Evolutionary conservation across 768 basidiomycete genomes (phyloP), one percentile per base, ranked within the genome.

Genomic region (Cantharellus anzutake): DNA sequence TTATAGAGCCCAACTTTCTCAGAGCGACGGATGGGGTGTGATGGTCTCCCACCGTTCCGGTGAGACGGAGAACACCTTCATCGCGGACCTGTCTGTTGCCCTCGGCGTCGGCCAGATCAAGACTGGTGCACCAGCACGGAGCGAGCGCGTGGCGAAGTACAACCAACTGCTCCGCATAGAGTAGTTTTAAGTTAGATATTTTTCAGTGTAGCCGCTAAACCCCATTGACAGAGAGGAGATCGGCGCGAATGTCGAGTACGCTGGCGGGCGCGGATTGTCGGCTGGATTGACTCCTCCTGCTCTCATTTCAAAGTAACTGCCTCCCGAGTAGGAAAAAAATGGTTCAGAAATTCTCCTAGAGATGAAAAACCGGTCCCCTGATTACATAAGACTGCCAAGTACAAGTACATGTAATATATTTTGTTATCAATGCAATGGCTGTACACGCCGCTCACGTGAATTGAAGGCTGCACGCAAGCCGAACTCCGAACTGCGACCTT

Each of bases 31-130:
- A 59, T 99, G 96, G 96, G 93, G 92, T 71, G 88, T 97, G 74
- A 99, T 99, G 96, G 84, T 94, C 72, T 97, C 93, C 58, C 96
- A 98, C 80, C 92, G 96, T 65, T 90, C 86, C 65, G 94, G 94
- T 68, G 94, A 97, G 79, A 98, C 94, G 41, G 93, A 96, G 75
- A 92, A 90, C 76, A 93, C 90, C 59, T 77, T 91, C 72, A 97
- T 98, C 67, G 90, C 93, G 63, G 92, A 97, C 73, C 83, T 97
- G 65, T 82, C 83, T 63, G 92, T 98, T 66, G 96, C 87, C 55
- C 88, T 97, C 65, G 84, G 85, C 64, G 79, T 78, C 61, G 92
- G 92, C 64, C 86, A 94, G 74, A 96, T 97, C 79, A 98, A 99
- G 84, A 96, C 94, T 53, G 94, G 94, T 74, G 93, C 93, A 50